These are phyloP conservation scores for Backusella westeae DNA, from an alignment of 192 early-diverging fungal genomes.

Conservation along the genomic window DNA sequence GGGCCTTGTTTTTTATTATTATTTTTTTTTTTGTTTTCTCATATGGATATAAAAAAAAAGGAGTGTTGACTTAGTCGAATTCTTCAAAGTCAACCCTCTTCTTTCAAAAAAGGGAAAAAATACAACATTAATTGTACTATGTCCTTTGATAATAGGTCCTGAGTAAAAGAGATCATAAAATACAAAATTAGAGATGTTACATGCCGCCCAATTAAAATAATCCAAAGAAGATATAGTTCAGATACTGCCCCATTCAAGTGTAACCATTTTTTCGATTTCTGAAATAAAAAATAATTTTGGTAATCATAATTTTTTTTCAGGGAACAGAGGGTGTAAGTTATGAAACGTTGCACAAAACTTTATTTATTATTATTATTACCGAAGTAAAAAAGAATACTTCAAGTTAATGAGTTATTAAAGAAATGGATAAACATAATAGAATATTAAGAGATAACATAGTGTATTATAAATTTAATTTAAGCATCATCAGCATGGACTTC, in stretches of 20 bases:
- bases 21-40: not conserved
- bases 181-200: not conserved
- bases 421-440: not conserved
- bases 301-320: not conserved
- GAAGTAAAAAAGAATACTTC: not conserved
- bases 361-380: not conserved
- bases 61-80: no score
- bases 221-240: not conserved
- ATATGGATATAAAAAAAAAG: no score
- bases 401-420: slow-evolving; percentile 3
- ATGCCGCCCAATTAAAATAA: not conserved
- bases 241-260: not conserved
- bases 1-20: no score
- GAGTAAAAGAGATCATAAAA: not conserved
- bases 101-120: no score
- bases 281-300: not conserved
- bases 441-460: not conserved
- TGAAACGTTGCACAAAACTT: not conserved
- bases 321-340: not conserved
- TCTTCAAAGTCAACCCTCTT: no score
- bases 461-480: slow-evolving; percentile 3
- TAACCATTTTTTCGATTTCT: not conserved
- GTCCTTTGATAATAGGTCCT: no score
- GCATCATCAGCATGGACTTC: not conserved
- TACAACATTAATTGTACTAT: no score